Evolutionary conservation across 441 rosid species (phyloP).

Genomic region (Aquilaria agallochum): DNA sequence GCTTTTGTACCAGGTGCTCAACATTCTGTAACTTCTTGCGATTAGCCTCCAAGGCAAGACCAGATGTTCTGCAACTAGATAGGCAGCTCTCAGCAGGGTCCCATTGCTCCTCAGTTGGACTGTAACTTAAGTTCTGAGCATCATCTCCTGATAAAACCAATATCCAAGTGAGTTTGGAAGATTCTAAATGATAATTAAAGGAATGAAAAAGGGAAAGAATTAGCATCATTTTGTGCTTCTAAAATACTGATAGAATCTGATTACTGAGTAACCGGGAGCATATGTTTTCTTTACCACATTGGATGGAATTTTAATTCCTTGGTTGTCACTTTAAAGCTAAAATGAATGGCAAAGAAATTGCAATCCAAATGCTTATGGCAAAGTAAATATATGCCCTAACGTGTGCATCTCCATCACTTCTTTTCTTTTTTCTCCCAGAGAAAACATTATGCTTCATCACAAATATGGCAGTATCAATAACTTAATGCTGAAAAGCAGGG

Average conservation of each 20-base stretch:
- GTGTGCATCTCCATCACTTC: too few relatives aligned
- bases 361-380: too few relatives aligned
- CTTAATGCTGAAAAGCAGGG: too few relatives aligned
- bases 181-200: conserved; percentile 1
- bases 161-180: conserved; percentile 15
- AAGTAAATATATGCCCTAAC: too few relatives aligned
- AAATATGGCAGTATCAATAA: too few relatives aligned
- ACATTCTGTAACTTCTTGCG: conserved; percentile 80
- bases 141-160: conserved; percentile 33
- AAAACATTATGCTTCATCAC: too few relatives aligned
- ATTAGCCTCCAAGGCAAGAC: conserved; percentile 54
- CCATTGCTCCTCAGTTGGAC: conserved; percentile 40
- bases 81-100: conserved; percentile 35
- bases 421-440: too few relatives aligned
- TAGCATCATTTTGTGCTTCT: background rate
- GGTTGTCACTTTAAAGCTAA: too few relatives aligned
- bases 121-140: conserved; percentile 24
- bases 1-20: conserved; percentile 77
- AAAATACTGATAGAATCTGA: background rate
- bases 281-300: too few relatives aligned
- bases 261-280: too few relatives aligned
- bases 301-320: too few relatives aligned
- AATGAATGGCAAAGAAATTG: too few relatives aligned
- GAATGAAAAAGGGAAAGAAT: conserved; percentile 1
- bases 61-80: conserved; percentile 24